Evolutionary conservation across 176 grass and related monocot genomes (phyloP).

Genomic region (Oryza australiensis): DNA sequence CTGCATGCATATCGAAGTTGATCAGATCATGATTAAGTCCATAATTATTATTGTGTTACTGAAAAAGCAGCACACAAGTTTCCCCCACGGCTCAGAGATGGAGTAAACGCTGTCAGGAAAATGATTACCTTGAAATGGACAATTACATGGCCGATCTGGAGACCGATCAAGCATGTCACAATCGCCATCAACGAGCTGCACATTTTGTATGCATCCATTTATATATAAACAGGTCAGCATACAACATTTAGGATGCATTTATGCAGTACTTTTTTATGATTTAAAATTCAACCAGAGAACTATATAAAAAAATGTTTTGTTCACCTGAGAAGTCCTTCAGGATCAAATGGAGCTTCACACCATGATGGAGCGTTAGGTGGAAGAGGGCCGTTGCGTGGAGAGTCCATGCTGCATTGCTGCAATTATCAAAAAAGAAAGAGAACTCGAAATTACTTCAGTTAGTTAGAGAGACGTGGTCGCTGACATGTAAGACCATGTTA

Average conservation of each 20-base stretch:
- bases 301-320: background rate
- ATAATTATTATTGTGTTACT: background rate
- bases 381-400: slow-evolving; percentile 68
- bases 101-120: background rate
- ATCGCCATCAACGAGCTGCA: slow-evolving; percentile 76
- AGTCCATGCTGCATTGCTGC: slow-evolving; percentile 75
- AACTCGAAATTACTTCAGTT: background rate
- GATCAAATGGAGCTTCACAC: slow-evolving; percentile 90
- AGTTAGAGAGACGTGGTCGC: no score
- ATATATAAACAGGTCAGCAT: background rate
- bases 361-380: slow-evolving; percentile 65
- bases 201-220: background rate
- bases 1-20: slow-evolving; percentile 34
- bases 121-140: slow-evolving; percentile 66
- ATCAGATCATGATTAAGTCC: background rate
- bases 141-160: slow-evolving; percentile 80
- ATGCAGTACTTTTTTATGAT: background rate
- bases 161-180: slow-evolving; percentile 81
- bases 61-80: background rate
- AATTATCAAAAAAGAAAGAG: background rate
- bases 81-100: background rate
- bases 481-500: no score
- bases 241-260: background rate
- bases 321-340: slow-evolving; percentile 81
- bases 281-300: background rate